Conservation (phyloP, 108 stramenopile genomes). For the Skeletonema tropicum region DNA sequence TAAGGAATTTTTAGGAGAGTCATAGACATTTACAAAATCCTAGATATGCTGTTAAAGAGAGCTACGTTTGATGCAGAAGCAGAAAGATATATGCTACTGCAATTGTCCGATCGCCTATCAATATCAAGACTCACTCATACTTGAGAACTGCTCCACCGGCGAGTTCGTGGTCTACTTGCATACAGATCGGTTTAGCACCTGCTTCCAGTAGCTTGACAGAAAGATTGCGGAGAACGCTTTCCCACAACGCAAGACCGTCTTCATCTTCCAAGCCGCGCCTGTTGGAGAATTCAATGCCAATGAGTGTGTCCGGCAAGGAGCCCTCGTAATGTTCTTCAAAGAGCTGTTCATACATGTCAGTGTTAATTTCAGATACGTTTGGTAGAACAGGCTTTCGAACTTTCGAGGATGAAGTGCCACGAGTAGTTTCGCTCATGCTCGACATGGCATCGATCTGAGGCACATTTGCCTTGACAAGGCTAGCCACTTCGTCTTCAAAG, state of each 20-base stretch:
- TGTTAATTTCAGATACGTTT: neutral
- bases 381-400: neutral
- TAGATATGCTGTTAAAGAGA: neutral
- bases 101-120: neutral
- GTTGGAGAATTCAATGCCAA: conserved; percentile 3
- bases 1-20: neutral
- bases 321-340: conserved; percentile 2
- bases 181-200: neutral
- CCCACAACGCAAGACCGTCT: conserved; percentile 4
- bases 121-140: neutral
- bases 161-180: neutral
- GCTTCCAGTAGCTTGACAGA: neutral
- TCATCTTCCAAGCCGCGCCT: neutral
- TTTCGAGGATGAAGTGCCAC: neutral
- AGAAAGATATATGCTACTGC: neutral
- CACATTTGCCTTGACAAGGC: neutral
- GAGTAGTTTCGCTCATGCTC: neutral
- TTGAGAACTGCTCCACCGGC: neutral
- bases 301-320: neutral
- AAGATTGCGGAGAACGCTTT: conserved; percentile 5
- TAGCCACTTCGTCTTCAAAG: conserved; percentile 7
- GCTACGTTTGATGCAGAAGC: neutral
- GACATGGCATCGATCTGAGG: neutral
- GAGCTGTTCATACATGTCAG: neutral
- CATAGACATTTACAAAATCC: neutral